phyloP scores from a whole-genome alignment of 768 basidiomycete genomes.

The Tricholomella constricta region DNA sequence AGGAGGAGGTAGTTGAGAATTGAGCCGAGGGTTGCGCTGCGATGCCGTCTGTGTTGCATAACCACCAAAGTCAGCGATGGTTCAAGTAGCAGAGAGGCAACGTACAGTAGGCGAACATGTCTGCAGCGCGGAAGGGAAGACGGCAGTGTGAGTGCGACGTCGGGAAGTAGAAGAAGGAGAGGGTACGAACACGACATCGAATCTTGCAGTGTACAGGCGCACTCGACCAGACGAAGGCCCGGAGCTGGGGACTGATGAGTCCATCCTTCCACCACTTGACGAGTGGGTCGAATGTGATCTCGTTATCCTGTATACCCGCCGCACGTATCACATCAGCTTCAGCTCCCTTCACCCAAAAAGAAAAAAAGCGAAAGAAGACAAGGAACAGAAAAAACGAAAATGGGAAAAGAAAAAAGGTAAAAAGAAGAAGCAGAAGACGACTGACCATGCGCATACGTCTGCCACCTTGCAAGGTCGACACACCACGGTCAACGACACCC shows the following conservation, averaged over 20 bases:
- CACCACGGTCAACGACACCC: constrained; percentile 81
- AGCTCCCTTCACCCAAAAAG: background rate
- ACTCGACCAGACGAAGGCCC: constrained; percentile 71
- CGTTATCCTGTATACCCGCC: constrained; percentile 56
- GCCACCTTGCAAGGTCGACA: constrained; percentile 92
- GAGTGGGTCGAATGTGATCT: constrained; percentile 85
- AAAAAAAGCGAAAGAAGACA: too few species aligned
- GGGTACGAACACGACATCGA: constrained; percentile 61
- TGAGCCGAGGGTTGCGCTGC: constrained; percentile 67
- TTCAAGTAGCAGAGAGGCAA: too few species aligned
- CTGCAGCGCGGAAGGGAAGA: constrained; percentile 20
- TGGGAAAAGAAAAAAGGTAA: background rate
- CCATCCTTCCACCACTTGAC: constrained; percentile 74
- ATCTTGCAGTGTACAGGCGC: constrained; percentile 84
- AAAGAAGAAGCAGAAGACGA: constrained; percentile 3
- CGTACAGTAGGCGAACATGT: constrained; percentile 52
- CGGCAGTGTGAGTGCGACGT: background rate
- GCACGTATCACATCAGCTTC: constrained; percentile 16
- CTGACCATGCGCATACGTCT: constrained; percentile 66
- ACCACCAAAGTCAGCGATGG: too few species aligned
- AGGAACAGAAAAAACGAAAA: too few species aligned
- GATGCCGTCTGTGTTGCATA: too few species aligned
- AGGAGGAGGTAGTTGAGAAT: constrained; percentile 76
- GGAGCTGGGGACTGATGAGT: constrained; percentile 76
- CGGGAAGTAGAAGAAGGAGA: background rate